Percentiles rank a stretch among this genome's conserved stretches.
Evolutionary conservation across 164 flowering plant genomes (phyloP).

Genomic region (Nymphaea colorata): DNA sequence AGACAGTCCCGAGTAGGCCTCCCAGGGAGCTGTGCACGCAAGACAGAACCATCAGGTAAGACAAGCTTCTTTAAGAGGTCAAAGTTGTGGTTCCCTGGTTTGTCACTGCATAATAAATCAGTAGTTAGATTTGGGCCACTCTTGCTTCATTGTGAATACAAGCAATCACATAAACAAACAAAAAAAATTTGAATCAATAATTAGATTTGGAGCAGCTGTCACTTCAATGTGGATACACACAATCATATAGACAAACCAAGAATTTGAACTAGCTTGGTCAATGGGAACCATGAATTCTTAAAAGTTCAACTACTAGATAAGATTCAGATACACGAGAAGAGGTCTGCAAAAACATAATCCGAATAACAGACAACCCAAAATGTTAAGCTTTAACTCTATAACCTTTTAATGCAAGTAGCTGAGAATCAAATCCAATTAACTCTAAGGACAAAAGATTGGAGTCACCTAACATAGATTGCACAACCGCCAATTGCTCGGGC

Average conservation of each 20-base stretch:
- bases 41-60: constrained; percentile 95
- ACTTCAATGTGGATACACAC: too few species aligned
- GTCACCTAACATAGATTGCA: constrained; percentile 87
- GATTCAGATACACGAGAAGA: too few species aligned
- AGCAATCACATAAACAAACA: too few species aligned
- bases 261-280: too few species aligned
- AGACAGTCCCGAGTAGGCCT: constrained; percentile 85
- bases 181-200: too few species aligned
- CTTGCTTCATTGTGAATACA: too few species aligned
- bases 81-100: constrained; percentile 59
- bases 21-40: constrained; percentile 89
- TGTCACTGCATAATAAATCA: constrained; percentile 36
- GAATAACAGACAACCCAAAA: not conserved
- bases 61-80: constrained; percentile 78
- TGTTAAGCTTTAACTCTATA: not conserved
- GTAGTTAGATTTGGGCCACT: too few species aligned
- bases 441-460: not conserved
- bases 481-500: constrained; percentile 97
- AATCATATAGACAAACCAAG: too few species aligned
- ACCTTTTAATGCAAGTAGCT: not conserved
- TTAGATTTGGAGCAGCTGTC: too few species aligned
- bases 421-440: not conserved
- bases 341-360: too few species aligned
- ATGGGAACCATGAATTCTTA: too few species aligned
- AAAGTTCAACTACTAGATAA: too few species aligned